phyloP scores from a whole-genome alignment of 495 filamentous ascomycete species.

The Neurospora tetraspora region DNA sequence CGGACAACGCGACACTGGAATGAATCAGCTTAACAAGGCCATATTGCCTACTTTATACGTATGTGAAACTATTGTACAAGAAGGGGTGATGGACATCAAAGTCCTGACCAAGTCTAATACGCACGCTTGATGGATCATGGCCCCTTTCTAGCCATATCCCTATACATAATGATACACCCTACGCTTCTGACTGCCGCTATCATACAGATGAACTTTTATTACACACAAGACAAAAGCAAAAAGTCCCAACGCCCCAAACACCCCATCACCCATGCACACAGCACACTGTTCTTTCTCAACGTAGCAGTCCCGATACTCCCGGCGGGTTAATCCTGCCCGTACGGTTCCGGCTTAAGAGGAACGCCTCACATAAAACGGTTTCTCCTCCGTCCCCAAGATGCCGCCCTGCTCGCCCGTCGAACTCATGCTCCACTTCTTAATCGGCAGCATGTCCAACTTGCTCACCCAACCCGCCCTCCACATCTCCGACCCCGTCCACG shows the following conservation, averaged over 20 bases:
- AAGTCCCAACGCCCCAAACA: neutral
- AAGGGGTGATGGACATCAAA: conserved; percentile 2
- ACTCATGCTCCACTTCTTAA: conserved; percentile 76
- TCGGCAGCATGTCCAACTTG: conserved; percentile 44
- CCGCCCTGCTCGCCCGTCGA: conserved; percentile 41
- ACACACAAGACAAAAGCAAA: neutral
- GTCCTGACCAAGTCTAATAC: conserved; percentile 1
- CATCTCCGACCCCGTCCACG: conserved; percentile 91
- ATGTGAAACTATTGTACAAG: conserved; percentile 20
- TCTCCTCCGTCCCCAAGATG: conserved; percentile 35
- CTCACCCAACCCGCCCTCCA: conserved; percentile 66
- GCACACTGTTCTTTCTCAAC: conserved; percentile 15
- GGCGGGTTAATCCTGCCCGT: too few relatives aligned
- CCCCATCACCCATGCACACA: neutral
- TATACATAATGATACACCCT: neutral
- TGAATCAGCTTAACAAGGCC: neutral
- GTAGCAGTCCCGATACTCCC: too few relatives aligned
- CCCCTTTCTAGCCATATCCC: neutral
- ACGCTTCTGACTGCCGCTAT: neutral
- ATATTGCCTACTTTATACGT: neutral
- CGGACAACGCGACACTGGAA: neutral
- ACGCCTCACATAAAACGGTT: neutral
- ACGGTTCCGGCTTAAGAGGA: too few relatives aligned
- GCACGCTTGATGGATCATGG: neutral
- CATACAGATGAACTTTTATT: neutral